A percentile compares a stretch with the other conserved stretches of the same genome.
phyloP scores from a whole-genome alignment of 106 monocot species.

The Hemerocallis citrina region DNA sequence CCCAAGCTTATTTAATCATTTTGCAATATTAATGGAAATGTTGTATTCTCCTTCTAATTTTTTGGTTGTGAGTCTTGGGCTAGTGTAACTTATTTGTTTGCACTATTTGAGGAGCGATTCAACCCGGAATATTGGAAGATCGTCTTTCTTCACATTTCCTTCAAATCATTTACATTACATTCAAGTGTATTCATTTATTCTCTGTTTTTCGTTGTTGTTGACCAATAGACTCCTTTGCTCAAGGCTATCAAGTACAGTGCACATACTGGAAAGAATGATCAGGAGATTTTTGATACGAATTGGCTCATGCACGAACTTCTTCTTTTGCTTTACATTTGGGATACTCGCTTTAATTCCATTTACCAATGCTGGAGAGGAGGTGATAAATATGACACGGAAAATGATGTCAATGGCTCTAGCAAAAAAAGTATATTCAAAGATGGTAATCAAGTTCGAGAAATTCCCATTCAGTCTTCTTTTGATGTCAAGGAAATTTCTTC shows the following conservation, averaged over 20 bases:
- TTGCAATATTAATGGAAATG: too few relatives aligned
- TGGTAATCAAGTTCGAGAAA: slow-evolving; percentile 5
- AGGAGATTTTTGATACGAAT: slow-evolving; percentile 39
- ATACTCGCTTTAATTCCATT: slow-evolving; percentile 56
- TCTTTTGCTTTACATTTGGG: slow-evolving; percentile 82
- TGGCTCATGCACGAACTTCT: slow-evolving; percentile 70
- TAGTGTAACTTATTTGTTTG: too few relatives aligned
- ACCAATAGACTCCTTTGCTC: slow-evolving; percentile 40
- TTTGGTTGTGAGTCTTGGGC: too few relatives aligned
- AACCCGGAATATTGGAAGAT: too few relatives aligned
- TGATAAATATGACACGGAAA: background rate
- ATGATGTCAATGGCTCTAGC: background rate
- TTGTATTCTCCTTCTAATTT: too few relatives aligned
- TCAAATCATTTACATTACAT: too few relatives aligned
- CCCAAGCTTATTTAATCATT: too few relatives aligned
- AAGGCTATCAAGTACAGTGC: slow-evolving; percentile 18
- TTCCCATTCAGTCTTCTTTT: background rate
- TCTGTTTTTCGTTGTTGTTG: background rate
- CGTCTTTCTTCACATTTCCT: background rate
- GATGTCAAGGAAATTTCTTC: slow-evolving; percentile 16
- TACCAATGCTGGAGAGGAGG: slow-evolving; percentile 7
- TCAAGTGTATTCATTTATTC: background rate
- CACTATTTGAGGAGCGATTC: too few relatives aligned
- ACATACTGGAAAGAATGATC: slow-evolving; percentile 6
- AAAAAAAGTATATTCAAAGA: background rate